These are phyloP conservation scores for Candida sanyiensis DNA, from an alignment of 805 yeast species.

Conservation along the genomic window DNA sequence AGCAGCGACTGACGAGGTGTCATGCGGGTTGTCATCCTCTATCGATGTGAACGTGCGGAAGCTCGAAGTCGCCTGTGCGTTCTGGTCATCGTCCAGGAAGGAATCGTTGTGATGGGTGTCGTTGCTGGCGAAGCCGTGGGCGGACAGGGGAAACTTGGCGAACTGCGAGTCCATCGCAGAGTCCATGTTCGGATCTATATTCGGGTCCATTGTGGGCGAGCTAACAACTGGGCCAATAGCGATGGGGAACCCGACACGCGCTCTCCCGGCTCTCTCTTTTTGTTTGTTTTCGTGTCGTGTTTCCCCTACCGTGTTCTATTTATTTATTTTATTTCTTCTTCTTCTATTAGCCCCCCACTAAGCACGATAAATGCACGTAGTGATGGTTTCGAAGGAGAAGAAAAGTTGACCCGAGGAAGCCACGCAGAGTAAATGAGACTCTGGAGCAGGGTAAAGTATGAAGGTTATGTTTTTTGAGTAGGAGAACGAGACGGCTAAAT, in stretches of 20 bases:
- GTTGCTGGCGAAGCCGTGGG: neutral
- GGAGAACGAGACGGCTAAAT: too few species aligned
- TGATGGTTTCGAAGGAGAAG: too few species aligned
- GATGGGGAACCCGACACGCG: neutral
- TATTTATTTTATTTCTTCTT: neutral
- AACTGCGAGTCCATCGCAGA: constrained; percentile 20
- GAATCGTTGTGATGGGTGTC: neutral
- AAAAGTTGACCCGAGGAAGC: too few species aligned
- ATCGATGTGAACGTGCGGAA: constrained; percentile 7
- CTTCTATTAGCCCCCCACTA: neutral
- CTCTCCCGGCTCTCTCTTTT: neutral
- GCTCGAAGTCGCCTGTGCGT: constrained; percentile 6
- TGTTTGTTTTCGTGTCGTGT: constrained; percentile 6
- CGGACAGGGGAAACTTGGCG: constrained; percentile 18
- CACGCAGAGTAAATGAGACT: too few species aligned
- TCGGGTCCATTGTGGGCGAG: constrained; percentile 19
- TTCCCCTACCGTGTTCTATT: constrained; percentile 1
- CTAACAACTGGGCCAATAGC: too few species aligned
- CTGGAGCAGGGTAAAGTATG: too few species aligned
- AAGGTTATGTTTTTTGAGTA: too few species aligned
- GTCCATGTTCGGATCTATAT: constrained; percentile 21
- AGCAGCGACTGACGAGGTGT: constrained; percentile 11
- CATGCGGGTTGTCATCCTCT: constrained; percentile 6
- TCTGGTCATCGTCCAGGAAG: constrained; percentile 4
- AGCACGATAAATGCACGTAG: too few species aligned